Conservation (phyloP, 495 filamentous ascomycete genomes). For the Jackrogersella multiformis region DNA sequence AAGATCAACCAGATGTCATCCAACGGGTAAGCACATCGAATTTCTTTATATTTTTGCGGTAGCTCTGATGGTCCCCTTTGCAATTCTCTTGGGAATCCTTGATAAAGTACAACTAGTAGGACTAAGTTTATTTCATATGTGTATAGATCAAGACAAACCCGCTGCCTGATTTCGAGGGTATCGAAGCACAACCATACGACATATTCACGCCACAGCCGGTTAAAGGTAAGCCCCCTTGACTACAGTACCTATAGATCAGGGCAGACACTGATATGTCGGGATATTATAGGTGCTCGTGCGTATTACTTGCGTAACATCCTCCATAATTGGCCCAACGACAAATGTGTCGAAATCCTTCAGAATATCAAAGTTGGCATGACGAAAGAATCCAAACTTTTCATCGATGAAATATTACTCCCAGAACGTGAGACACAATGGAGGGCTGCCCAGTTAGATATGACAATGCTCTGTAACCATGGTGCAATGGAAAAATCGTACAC, state of each 20-base stretch:
- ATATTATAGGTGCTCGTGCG: slow-evolving; percentile 48
- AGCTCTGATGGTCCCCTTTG: background rate
- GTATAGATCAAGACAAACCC: slow-evolving; percentile 36
- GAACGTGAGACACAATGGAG: slow-evolving; percentile 50
- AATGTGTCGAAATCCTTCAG: slow-evolving; percentile 51
- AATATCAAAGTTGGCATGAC: slow-evolving; percentile 49
- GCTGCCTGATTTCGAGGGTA: slow-evolving; percentile 24
- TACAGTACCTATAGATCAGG: background rate
- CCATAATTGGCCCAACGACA: slow-evolving; percentile 57
- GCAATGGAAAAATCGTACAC: background rate
- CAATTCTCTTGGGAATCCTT: no score
- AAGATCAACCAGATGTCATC: slow-evolving; percentile 57
- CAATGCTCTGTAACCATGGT: slow-evolving; percentile 45
- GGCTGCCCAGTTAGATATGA: slow-evolving; percentile 54
- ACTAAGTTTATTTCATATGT: no score
- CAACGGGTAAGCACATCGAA: background rate
- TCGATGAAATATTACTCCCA: slow-evolving; percentile 59
- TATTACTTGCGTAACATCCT: slow-evolving; percentile 61
- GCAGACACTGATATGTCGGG: background rate
- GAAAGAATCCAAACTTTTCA: slow-evolving; percentile 51
- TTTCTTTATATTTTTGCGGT: background rate
- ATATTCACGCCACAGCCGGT: slow-evolving; percentile 65
- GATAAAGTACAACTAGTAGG: no score
- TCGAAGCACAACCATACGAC: slow-evolving; percentile 54
- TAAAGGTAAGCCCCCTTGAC: slow-evolving; percentile 36